Evolutionary conservation across 805 yeast species (phyloP).

Genomic region (Ogataea sp.): DNA sequence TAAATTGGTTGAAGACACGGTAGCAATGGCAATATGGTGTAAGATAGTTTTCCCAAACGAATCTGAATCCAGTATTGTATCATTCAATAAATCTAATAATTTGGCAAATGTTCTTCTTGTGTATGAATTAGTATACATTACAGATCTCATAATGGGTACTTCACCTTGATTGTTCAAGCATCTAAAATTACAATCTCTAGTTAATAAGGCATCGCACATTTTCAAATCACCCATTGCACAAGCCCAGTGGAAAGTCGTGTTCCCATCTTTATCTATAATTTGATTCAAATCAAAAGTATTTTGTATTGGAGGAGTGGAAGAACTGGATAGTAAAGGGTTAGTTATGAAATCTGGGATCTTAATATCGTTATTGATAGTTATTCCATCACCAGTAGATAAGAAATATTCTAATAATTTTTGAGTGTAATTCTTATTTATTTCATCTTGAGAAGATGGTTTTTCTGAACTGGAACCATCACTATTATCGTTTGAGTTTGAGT

Average conservation of each 20-base stretch:
- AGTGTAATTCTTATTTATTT: slow-evolving; percentile 31
- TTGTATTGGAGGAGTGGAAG: neutral
- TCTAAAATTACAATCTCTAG: slow-evolving; percentile 65
- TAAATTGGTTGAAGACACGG: slow-evolving; percentile 55
- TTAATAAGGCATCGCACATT: slow-evolving; percentile 66
- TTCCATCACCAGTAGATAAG: slow-evolving; percentile 45
- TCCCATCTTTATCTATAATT: slow-evolving; percentile 89
- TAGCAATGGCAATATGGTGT: slow-evolving; percentile 75
- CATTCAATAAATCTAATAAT: slow-evolving; percentile 66
- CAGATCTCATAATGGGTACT: slow-evolving; percentile 79
- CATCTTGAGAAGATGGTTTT: neutral
- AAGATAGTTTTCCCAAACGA: slow-evolving; percentile 65
- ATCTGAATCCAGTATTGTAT: slow-evolving; percentile 75
- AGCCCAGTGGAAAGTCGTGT: slow-evolving; percentile 96
- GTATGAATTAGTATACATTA: slow-evolving; percentile 81
- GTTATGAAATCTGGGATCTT: slow-evolving; percentile 56
- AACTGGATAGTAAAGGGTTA: slow-evolving; percentile 36
- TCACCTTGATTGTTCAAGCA: slow-evolving; percentile 65
- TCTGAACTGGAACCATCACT: slow-evolving; percentile 1
- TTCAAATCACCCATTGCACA: slow-evolving; percentile 86
- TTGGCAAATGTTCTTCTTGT: slow-evolving; percentile 73
- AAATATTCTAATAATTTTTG: slow-evolving; percentile 44
- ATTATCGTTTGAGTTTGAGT: too few relatives aligned
- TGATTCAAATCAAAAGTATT: slow-evolving; percentile 63
- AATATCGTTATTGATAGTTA: slow-evolving; percentile 20